These are phyloP conservation scores for Plectosphaerella cucumerina DNA, from an alignment of 2,329 filamentous ascomycete species.

Conservation along the genomic window DNA sequence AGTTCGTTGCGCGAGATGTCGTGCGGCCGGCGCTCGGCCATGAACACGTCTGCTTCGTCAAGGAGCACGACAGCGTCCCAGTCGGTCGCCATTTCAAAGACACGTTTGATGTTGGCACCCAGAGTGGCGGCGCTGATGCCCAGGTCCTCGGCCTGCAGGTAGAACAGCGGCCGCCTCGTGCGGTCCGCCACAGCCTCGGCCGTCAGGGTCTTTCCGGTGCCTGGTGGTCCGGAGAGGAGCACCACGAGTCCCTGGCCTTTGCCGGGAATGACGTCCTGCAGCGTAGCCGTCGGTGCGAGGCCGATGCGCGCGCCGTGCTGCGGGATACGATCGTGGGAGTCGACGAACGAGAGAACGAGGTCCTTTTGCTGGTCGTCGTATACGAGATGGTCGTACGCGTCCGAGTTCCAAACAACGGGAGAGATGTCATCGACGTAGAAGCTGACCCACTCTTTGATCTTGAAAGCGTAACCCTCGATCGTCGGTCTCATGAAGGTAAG, in stretches of 20 bases:
- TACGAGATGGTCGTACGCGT: slow-evolving; percentile 41
- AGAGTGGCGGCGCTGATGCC: slow-evolving; percentile 37
- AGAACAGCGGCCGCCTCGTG: slow-evolving; percentile 38
- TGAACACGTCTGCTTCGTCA: slow-evolving; percentile 42
- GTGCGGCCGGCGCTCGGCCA: slow-evolving; percentile 25
- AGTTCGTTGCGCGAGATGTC: slow-evolving; percentile 45
- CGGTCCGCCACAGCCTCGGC: slow-evolving; percentile 39
- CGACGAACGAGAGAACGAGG: slow-evolving; percentile 41
- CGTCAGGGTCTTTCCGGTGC: slow-evolving; percentile 43
- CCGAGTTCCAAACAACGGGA: slow-evolving; percentile 38
- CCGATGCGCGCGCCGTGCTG: background rate
- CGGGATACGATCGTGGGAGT: slow-evolving; percentile 28
- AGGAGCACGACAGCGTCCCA: slow-evolving; percentile 44
- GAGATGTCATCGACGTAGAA: slow-evolving; percentile 38
- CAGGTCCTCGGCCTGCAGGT: slow-evolving; percentile 42
- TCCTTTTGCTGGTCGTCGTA: slow-evolving; percentile 44
- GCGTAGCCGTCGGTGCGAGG: slow-evolving; percentile 7
- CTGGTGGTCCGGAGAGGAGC: slow-evolving; percentile 39
- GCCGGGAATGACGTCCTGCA: slow-evolving; percentile 36
- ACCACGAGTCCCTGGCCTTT: slow-evolving; percentile 40
- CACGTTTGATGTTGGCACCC: slow-evolving; percentile 40
- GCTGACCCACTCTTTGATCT: slow-evolving; percentile 37
- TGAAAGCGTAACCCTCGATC: slow-evolving; percentile 39
- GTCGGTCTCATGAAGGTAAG: slow-evolving; percentile 36
- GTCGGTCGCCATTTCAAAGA: slow-evolving; percentile 27